Base-by-base conservation (phyloP, 768 basidiomycete species). In the Polyporus arcularius region DNA sequence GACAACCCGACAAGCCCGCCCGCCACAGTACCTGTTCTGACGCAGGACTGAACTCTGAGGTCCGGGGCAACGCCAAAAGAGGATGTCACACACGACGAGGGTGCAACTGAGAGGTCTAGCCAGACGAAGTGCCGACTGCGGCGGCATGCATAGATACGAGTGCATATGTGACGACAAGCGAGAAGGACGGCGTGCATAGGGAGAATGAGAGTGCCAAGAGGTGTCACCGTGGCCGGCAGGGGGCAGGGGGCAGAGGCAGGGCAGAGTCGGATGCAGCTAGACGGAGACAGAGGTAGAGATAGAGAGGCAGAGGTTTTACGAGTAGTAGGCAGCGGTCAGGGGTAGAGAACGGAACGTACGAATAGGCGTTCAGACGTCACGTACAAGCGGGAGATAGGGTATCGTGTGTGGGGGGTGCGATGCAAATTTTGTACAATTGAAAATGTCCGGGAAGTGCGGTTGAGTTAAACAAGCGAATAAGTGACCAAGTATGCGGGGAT, bases 131-230 rank as follows among this genome's bases (percentile, higher is more conserved):
- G 43, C 16, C 43, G 43, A 16, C 42, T 43, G 42, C 18, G 15
- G 26, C 47, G 15, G 43, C 40, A 40, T 40, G 32, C 56, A 53
- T 54, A 54, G 28, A 46, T 57, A 53, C 40, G 32, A 16, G 6
- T 45, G 54, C 60, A 62, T 57, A 48, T 52, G 32, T 38, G 35
- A 47, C 57, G 46, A 59, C 61, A 41, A 54, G 52, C 56, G 48
- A 62, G n/a, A 16, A 49, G 45, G 55, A 62, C 46, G 57, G 61
- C 61, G 57, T 57, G 48, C 12, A 48, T 28, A 35, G 2, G 35
- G 49, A 39, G 51, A 56, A 61, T 55, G 60, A 61, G 42, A 61
- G 46, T 21, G 60, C 60, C 55, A 43, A 52, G 55, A 61, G 55
- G 32, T 56, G 50, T 42, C 48, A 61, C 42, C 55, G 55, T 2